A percentile compares a stretch with the other conserved stretches of the same genome.
phyloP scores from a whole-genome alignment of 495 filamentous ascomycete genomes.

The Podospora tetraspora region DNA sequence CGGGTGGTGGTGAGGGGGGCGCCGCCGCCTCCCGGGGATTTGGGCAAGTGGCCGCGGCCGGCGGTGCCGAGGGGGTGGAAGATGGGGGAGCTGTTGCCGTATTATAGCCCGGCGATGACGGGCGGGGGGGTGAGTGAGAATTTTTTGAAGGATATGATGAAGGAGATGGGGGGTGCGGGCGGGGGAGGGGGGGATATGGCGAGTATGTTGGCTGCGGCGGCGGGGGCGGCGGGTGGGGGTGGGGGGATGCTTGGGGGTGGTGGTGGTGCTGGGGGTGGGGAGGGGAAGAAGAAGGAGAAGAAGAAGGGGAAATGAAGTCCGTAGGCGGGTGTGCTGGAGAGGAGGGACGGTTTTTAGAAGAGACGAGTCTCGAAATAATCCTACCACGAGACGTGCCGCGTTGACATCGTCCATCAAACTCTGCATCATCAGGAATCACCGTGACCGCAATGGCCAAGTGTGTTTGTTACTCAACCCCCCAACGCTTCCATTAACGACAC shows the following conservation, averaged over 20 bases:
- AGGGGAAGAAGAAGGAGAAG: slow-evolving; percentile 49
- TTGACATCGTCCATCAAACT: no score
- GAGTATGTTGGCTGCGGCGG: slow-evolving; percentile 37
- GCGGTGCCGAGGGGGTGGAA: slow-evolving; percentile 90
- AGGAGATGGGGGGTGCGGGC: slow-evolving; percentile 66
- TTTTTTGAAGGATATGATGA: slow-evolving; percentile 96
- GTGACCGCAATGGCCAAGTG: no score
- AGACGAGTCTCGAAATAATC: not conserved
- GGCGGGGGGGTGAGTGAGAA: slow-evolving; percentile 95
- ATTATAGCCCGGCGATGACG: slow-evolving; percentile 81
- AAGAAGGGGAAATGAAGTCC: slow-evolving; percentile 22
- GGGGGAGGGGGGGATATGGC: slow-evolving; percentile 44
- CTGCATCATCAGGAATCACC: not conserved
- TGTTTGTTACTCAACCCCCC: not conserved
- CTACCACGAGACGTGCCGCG: not conserved
- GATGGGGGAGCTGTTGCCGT: slow-evolving; percentile 73
- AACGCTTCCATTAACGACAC: slow-evolving; percentile 8
- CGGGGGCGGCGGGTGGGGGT: slow-evolving; percentile 28
- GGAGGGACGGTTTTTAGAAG: not conserved
- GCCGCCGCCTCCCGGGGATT: slow-evolving; percentile 44
- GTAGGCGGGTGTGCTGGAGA: not conserved
- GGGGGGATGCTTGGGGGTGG: slow-evolving; percentile 22
- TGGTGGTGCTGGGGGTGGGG: slow-evolving; percentile 26
- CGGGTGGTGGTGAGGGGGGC: slow-evolving; percentile 61
- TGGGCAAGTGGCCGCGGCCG: slow-evolving; percentile 61